phyloP scores from a whole-genome alignment of 2,329 filamentous ascomycete genomes.

The Calonectria henricotiae region DNA sequence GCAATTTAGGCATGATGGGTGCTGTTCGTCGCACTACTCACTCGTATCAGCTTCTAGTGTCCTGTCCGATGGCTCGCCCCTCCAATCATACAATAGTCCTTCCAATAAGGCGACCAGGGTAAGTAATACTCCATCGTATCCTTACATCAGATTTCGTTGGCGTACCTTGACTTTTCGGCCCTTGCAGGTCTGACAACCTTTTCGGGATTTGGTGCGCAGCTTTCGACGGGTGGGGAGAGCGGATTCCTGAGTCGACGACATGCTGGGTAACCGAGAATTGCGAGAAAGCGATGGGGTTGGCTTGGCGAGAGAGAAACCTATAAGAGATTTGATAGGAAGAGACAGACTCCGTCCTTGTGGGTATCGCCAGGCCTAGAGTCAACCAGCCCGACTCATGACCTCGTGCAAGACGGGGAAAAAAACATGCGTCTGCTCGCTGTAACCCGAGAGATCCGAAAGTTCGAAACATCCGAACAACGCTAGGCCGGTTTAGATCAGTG shows the following conservation, averaged over 20 bases:
- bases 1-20: constrained; percentile 30
- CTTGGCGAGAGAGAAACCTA: background rate
- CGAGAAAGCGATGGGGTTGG: constrained; percentile 5
- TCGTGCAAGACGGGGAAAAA: background rate
- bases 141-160: background rate
- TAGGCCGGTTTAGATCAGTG: background rate
- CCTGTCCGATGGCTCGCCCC: no score
- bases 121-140: background rate
- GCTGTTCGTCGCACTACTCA: constrained; percentile 36
- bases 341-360: background rate
- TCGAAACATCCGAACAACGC: background rate
- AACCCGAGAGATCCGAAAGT: constrained; percentile 12
- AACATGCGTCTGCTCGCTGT: background rate
- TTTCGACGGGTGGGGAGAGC: constrained; percentile 23
- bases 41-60: constrained; percentile 12
- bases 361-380: background rate
- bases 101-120: background rate
- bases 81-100: background rate
- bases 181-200: constrained; percentile 34
- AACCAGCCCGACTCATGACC: background rate
- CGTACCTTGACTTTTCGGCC: constrained; percentile 35
- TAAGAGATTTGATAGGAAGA: background rate
- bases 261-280: background rate
- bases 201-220: constrained; percentile 34
- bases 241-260: background rate